These are phyloP conservation scores for Xerocomellus amylosporus DNA, from an alignment of 768 basidiomycete species.

Conservation along the genomic window DNA sequence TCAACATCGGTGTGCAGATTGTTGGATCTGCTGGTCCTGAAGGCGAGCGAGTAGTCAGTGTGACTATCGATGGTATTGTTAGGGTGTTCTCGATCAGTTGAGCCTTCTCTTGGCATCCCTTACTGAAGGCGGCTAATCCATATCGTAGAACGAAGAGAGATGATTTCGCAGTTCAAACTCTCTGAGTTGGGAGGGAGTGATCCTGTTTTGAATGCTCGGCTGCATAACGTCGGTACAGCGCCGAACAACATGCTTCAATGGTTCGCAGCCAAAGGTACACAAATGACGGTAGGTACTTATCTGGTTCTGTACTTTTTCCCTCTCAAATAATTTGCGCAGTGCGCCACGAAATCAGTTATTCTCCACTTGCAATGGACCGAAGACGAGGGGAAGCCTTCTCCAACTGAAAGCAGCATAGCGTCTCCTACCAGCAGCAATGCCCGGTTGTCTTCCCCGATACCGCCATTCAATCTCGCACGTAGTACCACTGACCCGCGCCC, in stretches of 20 bases:
- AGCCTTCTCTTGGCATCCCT: conserved; percentile 28
- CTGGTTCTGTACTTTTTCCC: not conserved
- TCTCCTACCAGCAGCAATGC: conserved; percentile 26
- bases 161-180: conserved; percentile 90
- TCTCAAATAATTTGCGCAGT: conserved; percentile 42
- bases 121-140: conserved; percentile 2
- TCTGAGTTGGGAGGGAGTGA: conserved; percentile 71
- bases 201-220: conserved; percentile 59
- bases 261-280: conserved; percentile 87
- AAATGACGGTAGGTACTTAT: conserved; percentile 70
- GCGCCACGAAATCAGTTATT: conserved; percentile 85
- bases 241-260: conserved; percentile 91
- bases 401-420: conserved; percentile 12
- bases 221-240: conserved; percentile 76
- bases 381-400: conserved; percentile 37
- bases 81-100: conserved; percentile 86
- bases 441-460: conserved; percentile 29
- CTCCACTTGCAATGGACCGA: conserved; percentile 87
- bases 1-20: conserved; percentile 88
- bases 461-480: conserved; percentile 21
- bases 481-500: conserved; percentile 32
- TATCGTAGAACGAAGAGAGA: conserved; percentile 61
- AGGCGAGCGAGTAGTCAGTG: conserved; percentile 83
- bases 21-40: conserved; percentile 53
- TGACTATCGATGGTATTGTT: conserved; percentile 90